phyloP scores from a whole-genome alignment of 2,329 filamentous ascomycete genomes.

The Aspergillus sp. region DNA sequence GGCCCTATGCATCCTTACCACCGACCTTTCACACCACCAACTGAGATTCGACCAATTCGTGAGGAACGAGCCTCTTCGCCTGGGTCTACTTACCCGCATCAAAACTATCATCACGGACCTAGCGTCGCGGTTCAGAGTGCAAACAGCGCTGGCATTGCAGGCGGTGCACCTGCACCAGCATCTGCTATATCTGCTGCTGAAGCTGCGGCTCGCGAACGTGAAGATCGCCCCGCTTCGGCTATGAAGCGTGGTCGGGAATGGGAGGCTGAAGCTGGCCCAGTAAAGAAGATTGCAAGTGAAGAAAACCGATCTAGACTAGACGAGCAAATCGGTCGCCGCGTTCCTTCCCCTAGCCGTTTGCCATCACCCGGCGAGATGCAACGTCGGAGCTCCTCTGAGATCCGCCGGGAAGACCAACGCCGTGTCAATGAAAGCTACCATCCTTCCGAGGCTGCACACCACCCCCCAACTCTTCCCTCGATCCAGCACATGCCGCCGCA shows the following conservation, averaged over 20 bases:
- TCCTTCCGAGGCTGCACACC: conserved; percentile 88
- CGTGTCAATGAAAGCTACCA: conserved; percentile 79
- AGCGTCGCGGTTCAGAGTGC: conserved; percentile 51
- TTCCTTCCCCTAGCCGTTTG: conserved; percentile 53
- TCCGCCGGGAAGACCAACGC: conserved; percentile 66
- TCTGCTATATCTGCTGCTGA: conserved; percentile 68
- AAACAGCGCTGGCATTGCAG: conserved; percentile 59
- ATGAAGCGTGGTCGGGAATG: conserved; percentile 88
- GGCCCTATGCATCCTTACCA: conserved; percentile 73
- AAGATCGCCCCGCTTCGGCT: conserved; percentile 74
- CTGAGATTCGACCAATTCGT: conserved; percentile 77
- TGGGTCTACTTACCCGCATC: conserved; percentile 79
- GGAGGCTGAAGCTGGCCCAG: conserved; percentile 71
- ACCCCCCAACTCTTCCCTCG: conserved; percentile 64
- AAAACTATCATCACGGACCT: conserved; percentile 74
- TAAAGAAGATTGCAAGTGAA: conserved; percentile 85
- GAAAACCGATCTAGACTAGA: conserved; percentile 84
- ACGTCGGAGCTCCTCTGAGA: conserved; percentile 76
- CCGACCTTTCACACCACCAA: conserved; percentile 72
- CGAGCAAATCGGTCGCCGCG: conserved; percentile 76
- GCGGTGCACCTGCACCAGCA: conserved; percentile 66
- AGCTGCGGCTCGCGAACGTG: conserved; percentile 63
- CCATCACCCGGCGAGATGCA: conserved; percentile 70
- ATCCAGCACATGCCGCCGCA: conserved; percentile 46
- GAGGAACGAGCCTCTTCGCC: conserved; percentile 91